Percentiles rank a stretch among this genome's conserved stretches.
Evolutionary conservation across 1,284 basidiomycete genomes (phyloP).

Genomic region (Ceratorhiza oryzae-sativae): DNA sequence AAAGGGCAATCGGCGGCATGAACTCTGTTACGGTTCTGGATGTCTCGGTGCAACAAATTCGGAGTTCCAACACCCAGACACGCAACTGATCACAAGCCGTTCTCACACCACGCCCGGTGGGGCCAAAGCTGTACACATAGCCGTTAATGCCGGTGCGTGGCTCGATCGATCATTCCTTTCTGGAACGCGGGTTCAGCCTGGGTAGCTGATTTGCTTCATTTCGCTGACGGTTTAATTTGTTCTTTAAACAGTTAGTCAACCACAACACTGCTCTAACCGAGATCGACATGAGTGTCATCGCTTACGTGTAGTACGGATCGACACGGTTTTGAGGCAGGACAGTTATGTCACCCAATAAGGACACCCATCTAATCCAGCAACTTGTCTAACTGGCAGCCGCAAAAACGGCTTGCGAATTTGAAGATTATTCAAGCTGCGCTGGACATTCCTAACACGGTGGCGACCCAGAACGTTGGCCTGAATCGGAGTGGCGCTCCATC

Average conservation of each 20-base stretch:
- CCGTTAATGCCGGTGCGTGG: conserved; percentile 2
- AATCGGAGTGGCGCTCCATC: neutral
- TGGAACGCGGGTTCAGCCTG: neutral
- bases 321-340: neutral
- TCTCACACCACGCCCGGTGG: neutral
- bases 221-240: neutral
- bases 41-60: neutral
- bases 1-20: neutral
- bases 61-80: neutral
- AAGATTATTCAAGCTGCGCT: neutral
- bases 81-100: neutral
- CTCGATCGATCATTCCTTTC: conserved; percentile 4
- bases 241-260: neutral
- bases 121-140: conserved; percentile 5
- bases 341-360: neutral
- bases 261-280: neutral
- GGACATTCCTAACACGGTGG: neutral
- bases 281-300: neutral
- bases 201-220: neutral
- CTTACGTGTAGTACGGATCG: neutral
- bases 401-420: conserved; percentile 2
- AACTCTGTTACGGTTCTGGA: neutral
- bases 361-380: neutral
- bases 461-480: neutral
- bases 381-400: neutral